These are phyloP conservation scores for Phytopythium boreale DNA, from an alignment of 352 stramenopile species.

Conservation along the genomic window DNA sequence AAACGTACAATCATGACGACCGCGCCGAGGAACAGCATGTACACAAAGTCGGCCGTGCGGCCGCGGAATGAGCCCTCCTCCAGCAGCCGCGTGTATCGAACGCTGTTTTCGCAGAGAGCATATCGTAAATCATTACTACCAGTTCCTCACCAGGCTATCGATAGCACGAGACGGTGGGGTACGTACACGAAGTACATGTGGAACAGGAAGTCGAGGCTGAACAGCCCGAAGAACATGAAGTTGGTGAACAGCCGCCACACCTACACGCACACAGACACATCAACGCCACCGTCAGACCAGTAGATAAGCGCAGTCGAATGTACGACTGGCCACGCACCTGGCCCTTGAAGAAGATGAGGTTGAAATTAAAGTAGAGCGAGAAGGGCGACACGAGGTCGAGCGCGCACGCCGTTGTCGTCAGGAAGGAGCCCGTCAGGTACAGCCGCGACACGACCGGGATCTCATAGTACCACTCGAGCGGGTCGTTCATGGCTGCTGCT, in stretches of 20 bases:
- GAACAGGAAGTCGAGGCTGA: conserved; percentile 99
- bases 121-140: too few relatives aligned
- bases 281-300: not conserved
- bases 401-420: conserved; percentile 95
- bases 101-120: conserved; percentile 29
- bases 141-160: too few relatives aligned
- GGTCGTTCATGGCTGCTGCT: conserved; percentile 69
- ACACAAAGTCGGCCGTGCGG: conserved; percentile 96
- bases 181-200: conserved; percentile 99
- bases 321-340: conserved; percentile 60
- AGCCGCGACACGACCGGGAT: conserved; percentile 97
- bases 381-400: conserved; percentile 98
- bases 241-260: conserved; percentile 96
- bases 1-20: conserved; percentile 90
- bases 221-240: conserved; percentile 99
- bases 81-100: conserved; percentile 95
- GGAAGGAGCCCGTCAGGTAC: conserved; percentile 97
- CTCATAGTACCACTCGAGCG: conserved; percentile 97
- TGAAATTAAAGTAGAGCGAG: conserved; percentile 93
- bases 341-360: conserved; percentile 97
- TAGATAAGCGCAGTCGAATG: not conserved
- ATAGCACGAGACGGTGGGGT: not conserved
- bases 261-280: conserved; percentile 23
- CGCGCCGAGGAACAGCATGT: conserved; percentile 97
- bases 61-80: conserved; percentile 98